Conservation (phyloP, 1,284 basidiomycete genomes). For the Boletellus deceptivus region DNA sequence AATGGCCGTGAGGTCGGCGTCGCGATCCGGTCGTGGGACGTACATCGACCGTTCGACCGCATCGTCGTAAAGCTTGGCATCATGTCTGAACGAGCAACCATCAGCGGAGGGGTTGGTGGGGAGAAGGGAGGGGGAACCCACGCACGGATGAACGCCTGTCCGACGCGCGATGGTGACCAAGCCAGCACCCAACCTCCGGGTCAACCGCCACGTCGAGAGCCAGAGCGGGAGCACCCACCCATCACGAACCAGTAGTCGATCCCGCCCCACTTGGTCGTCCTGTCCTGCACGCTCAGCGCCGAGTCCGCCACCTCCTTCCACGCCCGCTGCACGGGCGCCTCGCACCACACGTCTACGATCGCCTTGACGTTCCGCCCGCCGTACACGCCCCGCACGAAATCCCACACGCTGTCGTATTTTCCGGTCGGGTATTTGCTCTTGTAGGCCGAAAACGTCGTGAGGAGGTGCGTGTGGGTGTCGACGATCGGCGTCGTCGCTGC, state of each 20-base stretch:
- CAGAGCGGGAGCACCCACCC: slow-evolving; percentile 43
- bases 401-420: slow-evolving; percentile 51
- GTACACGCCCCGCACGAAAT: slow-evolving; percentile 66
- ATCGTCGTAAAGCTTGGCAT: slow-evolving; percentile 67
- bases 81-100: slow-evolving; percentile 47
- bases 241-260: slow-evolving; percentile 75
- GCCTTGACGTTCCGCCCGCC: slow-evolving; percentile 53
- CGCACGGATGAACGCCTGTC: slow-evolving; percentile 73
- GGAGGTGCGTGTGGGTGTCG: slow-evolving; percentile 79
- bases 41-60: slow-evolving; percentile 67
- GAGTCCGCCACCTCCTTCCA: slow-evolving; percentile 77
- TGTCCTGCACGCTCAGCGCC: slow-evolving; percentile 50
- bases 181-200: no score
- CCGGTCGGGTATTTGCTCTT: slow-evolving; percentile 55
- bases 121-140: neutral
- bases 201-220: neutral
- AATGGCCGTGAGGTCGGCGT: neutral
- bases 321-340: slow-evolving; percentile 57
- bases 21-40: slow-evolving; percentile 25
- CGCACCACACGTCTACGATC: slow-evolving; percentile 83
- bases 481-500: slow-evolving; percentile 46
- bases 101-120: neutral
- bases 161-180: neutral
- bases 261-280: slow-evolving; percentile 55
- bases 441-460: slow-evolving; percentile 67